A percentile compares a stretch with the other conserved stretches of the same genome.
phyloP scores from a whole-genome alignment of 352 stramenopile species.

The Paralagenidium karlingii region DNA sequence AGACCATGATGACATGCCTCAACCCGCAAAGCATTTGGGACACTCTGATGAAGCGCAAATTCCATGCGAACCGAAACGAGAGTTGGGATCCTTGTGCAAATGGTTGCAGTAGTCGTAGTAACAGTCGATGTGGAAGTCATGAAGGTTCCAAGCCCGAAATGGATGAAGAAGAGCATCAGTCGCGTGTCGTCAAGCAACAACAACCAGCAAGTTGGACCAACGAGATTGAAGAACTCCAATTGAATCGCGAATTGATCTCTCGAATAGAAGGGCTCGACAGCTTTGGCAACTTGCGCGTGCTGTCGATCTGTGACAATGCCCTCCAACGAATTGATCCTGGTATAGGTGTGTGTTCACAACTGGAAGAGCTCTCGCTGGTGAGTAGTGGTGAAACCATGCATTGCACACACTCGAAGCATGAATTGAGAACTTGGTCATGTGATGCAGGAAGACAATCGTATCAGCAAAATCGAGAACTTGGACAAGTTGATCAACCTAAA shows the following conservation, averaged over 20 bases:
- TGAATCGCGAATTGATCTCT: conserved; percentile 47
- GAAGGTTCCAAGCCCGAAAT: conserved; percentile 18
- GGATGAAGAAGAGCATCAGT: conserved; percentile 8
- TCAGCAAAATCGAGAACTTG: conserved; percentile 48
- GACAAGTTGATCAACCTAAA: conserved; percentile 15
- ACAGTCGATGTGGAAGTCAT: no score
- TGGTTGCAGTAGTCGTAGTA: no score
- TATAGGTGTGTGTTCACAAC: conserved; percentile 26
- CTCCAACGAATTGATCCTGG: conserved; percentile 46
- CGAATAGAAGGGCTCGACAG: conserved; percentile 38
- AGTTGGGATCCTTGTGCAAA: no score
- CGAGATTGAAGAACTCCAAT: conserved; percentile 37
- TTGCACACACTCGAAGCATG: no score
- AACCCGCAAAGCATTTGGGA: no score
- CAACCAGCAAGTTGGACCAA: background rate
- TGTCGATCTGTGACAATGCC: conserved; percentile 58
- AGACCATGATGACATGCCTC: no score
- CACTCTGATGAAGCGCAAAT: no score
- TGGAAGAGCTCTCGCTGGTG: conserved; percentile 70
- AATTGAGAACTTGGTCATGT: conserved; percentile 53
- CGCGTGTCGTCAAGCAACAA: background rate
- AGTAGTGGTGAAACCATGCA: conserved; percentile 64
- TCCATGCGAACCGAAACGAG: no score
- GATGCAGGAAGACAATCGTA: conserved; percentile 64
- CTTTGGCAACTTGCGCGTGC: conserved; percentile 38